Evolutionary conservation across 805 yeast genomes (phyloP).

Genomic region (Candida ascalaphidarum): DNA sequence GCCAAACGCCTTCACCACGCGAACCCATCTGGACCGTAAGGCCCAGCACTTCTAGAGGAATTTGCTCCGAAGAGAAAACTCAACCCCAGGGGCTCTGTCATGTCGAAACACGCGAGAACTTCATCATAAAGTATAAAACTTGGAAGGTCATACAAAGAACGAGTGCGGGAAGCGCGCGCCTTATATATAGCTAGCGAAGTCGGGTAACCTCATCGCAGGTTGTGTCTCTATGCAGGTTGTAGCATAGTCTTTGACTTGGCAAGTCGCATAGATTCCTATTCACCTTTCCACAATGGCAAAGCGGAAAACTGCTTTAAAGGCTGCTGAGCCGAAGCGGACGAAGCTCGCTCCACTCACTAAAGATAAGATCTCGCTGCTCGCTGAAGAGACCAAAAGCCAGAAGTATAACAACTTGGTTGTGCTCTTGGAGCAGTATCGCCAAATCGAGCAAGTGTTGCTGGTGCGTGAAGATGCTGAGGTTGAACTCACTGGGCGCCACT

Average conservation of each 20-base stretch:
- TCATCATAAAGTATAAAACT: conserved; percentile 58
- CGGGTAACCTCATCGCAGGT: conserved; percentile 14
- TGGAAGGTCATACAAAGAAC: conserved; percentile 51
- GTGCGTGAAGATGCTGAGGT: conserved; percentile 10
- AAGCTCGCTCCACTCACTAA: conserved; percentile 8
- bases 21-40: conserved; percentile 32
- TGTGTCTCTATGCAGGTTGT: no score
- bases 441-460: conserved; percentile 9
- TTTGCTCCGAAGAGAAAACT: conserved; percentile 20
- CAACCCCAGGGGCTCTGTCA: conserved; percentile 38
- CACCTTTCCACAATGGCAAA: no score
- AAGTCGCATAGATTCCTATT: no score
- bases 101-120: conserved; percentile 45
- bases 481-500: conserved; percentile 28
- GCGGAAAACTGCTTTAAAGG: not conserved
- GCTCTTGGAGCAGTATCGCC: conserved; percentile 33
- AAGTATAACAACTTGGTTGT: conserved; percentile 47
- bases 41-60: conserved; percentile 25
- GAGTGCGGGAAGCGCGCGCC: conserved; percentile 5
- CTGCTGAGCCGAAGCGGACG: conserved; percentile 1
- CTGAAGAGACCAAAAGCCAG: conserved; percentile 33
- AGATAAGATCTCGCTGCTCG: conserved; percentile 14
- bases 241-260: no score
- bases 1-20: conserved; percentile 42
- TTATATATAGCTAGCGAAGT: conserved; percentile 11